Evolutionary conservation across 176 grass and related monocot genomes (phyloP).

Genomic region (Oryza meyeriana): DNA sequence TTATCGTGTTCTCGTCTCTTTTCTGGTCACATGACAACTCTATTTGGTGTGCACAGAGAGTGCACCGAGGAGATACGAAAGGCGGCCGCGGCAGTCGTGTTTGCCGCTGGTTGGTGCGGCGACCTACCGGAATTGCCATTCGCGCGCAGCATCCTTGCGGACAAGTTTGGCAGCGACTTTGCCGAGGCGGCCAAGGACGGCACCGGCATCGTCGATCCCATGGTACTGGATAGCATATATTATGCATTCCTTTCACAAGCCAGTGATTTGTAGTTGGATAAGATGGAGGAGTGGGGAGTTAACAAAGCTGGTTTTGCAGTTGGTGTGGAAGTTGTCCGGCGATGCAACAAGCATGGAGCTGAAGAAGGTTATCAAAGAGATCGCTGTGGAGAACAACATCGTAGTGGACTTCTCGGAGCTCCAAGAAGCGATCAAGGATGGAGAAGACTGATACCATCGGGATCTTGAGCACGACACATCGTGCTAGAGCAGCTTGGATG

Average conservation of each 20-base stretch:
- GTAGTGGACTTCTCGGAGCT: conserved; percentile 15
- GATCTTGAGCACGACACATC: not conserved
- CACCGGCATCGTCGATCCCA: conserved; percentile 17
- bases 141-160: conserved; percentile 29
- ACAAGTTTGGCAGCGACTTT: conserved; percentile 47
- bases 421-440: conserved; percentile 1
- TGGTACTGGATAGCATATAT: not conserved
- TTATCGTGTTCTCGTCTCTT: not conserved
- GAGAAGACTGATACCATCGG: not conserved
- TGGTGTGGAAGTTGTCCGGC: conserved; percentile 43
- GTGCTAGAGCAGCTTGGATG: not conserved
- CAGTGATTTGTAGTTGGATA: not conserved
- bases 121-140: conserved; percentile 41
- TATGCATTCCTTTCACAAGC: not conserved
- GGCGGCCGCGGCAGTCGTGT: conserved; percentile 36
- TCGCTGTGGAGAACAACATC: conserved; percentile 33
- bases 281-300: not conserved
- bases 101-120: conserved; percentile 37
- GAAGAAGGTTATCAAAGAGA: conserved; percentile 42
- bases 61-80: conserved; percentile 30
- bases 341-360: conserved; percentile 23
- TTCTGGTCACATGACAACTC: not conserved
- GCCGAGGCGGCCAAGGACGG: conserved; percentile 8
- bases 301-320: conserved; percentile 22
- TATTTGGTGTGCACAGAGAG: conserved; percentile 20